Evolutionary conservation across 2,329 filamentous ascomycete genomes (phyloP).

Genomic region (Thelonectria rubi): DNA sequence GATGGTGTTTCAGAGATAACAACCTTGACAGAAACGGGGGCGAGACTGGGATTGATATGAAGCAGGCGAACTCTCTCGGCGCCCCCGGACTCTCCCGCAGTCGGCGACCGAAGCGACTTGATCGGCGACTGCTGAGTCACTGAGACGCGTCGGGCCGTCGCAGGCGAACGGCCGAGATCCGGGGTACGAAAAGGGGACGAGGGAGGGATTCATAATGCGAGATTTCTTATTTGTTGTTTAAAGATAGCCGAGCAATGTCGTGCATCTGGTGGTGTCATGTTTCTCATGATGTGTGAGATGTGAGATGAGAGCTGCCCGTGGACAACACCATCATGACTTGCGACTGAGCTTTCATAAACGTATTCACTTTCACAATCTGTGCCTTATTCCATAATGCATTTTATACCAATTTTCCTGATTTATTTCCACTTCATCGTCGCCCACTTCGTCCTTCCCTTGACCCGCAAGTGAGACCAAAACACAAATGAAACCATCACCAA

Average conservation of each 20-base stretch:
- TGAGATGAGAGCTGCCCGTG: too few relatives aligned
- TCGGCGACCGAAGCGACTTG: neutral
- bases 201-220: neutral
- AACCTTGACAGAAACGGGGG: neutral
- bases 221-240: neutral
- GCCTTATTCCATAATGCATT: too few relatives aligned
- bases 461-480: neutral
- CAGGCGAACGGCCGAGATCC: neutral
- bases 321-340: too few relatives aligned
- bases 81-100: neutral
- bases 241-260: too few relatives aligned
- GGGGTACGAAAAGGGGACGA: neutral
- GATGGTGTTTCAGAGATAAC: neutral
- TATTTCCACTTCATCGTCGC: neutral
- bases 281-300: too few relatives aligned
- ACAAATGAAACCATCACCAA: neutral
- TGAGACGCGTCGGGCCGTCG: neutral
- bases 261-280: too few relatives aligned
- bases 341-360: too few relatives aligned
- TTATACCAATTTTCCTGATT: neutral
- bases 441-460: neutral
- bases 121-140: slow-evolving; percentile 1
- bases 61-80: neutral
- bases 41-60: neutral
- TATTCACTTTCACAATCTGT: too few relatives aligned